These are phyloP conservation scores for Debaryomyces sp. DNA, from an alignment of 1,139 yeast species.

Conservation along the genomic window DNA sequence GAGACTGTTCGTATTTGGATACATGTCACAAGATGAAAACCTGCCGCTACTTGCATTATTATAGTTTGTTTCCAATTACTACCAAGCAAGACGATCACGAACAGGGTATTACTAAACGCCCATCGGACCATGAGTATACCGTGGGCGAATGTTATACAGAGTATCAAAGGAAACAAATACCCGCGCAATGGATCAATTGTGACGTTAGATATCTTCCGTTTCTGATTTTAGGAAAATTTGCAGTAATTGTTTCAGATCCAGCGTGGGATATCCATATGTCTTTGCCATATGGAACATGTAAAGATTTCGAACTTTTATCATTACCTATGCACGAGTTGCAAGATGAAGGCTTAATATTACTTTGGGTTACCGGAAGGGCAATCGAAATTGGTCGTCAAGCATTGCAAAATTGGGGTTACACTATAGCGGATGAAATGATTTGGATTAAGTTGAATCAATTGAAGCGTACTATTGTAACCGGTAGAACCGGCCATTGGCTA, in stretches of 20 bases:
- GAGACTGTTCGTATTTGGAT: slow-evolving; percentile 92
- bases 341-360: slow-evolving; percentile 76
- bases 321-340: slow-evolving; percentile 72
- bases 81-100: slow-evolving; percentile 17
- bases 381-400: slow-evolving; percentile 85
- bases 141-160: slow-evolving; percentile 57
- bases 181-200: slow-evolving; percentile 87
- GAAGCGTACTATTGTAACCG: slow-evolving; percentile 87
- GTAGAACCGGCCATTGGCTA: slow-evolving; percentile 96
- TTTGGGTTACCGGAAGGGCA: slow-evolving; percentile 96
- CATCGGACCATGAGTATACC: slow-evolving; percentile 44
- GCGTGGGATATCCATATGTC: slow-evolving; percentile 90
- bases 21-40: slow-evolving; percentile 85
- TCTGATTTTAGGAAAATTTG: slow-evolving; percentile 73
- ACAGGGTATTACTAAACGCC: slow-evolving; percentile 21
- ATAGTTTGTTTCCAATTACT: slow-evolving; percentile 54
- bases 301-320: slow-evolving; percentile 68
- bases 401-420: slow-evolving; percentile 79
- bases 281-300: slow-evolving; percentile 75
- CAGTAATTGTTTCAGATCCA: slow-evolving; percentile 88
- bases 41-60: slow-evolving; percentile 83
- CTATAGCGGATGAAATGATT: slow-evolving; percentile 72
- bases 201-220: slow-evolving; percentile 78
- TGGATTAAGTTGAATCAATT: slow-evolving; percentile 93
- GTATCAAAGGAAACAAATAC: slow-evolving; percentile 31